phyloP scores from a whole-genome alignment of 768 basidiomycete genomes.

The Rhodotorula taiwanensis region DNA sequence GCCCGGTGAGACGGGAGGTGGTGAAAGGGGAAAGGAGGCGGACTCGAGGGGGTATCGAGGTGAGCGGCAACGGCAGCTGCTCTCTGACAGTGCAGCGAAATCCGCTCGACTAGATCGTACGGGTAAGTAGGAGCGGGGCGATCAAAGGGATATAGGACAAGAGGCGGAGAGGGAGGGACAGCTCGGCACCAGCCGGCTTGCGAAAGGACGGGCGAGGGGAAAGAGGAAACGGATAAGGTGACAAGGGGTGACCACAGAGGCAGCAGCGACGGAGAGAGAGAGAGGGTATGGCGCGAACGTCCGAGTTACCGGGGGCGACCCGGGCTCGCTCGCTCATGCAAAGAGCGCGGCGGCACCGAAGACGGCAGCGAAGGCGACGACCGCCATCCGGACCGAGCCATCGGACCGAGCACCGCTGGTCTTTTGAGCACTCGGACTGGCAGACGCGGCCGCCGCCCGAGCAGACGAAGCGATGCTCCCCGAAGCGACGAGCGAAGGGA shows the following conservation, averaged over 20 bases:
- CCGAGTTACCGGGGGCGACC: too few relatives aligned
- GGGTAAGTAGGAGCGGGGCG: background rate
- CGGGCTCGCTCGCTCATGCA: background rate
- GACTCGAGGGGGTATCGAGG: too few relatives aligned
- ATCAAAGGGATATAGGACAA: background rate
- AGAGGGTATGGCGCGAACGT: background rate
- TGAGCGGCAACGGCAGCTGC: too few relatives aligned
- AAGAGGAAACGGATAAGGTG: background rate
- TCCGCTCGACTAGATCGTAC: background rate
- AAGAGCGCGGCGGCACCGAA: background rate
- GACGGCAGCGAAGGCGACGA: background rate
- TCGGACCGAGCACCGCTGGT: background rate
- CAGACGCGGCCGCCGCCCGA: background rate
- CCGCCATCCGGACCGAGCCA: background rate
- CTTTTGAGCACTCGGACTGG: background rate
- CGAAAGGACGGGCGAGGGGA: background rate
- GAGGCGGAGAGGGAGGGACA: too few relatives aligned
- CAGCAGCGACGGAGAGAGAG: background rate
- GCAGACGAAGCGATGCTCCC: constrained; percentile 11
- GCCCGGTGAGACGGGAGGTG: too few relatives aligned
- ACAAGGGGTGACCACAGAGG: background rate
- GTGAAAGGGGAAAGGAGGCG: too few relatives aligned
- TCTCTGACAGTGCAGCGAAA: too few relatives aligned
- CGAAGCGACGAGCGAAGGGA: constrained; percentile 10
- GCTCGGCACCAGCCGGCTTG: background rate